Evolutionary conservation across 805 yeast species (phyloP).

Genomic region (Ogataea paraovalis): DNA sequence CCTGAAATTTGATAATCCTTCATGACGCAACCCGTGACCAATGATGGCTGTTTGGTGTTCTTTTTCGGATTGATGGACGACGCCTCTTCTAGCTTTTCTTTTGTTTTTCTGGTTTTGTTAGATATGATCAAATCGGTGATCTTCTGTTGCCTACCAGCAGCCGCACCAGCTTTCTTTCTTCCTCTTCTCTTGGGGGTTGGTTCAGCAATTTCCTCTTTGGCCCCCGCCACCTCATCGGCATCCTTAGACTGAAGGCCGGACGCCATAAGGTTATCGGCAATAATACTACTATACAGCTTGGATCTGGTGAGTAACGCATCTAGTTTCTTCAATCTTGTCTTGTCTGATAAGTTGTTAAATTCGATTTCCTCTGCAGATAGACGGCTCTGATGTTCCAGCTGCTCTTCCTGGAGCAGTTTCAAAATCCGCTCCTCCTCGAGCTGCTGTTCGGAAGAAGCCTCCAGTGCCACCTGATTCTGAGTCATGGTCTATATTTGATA

Average conservation of each 20-base stretch:
- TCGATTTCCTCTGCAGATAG: conserved; percentile 33
- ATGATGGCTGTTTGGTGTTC: conserved; percentile 44
- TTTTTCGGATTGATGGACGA: conserved; percentile 7
- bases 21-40: conserved; percentile 55
- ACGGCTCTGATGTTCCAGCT: conserved; percentile 6
- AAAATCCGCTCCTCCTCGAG: conserved; percentile 24
- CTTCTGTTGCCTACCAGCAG: conserved; percentile 8
- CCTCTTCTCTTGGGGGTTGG: conserved; percentile 6
- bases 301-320: conserved; percentile 80
- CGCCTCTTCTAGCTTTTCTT: conserved; percentile 16
- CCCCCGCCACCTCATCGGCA: neutral
- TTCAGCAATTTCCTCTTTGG: conserved; percentile 9
- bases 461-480: neutral
- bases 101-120: conserved; percentile 19
- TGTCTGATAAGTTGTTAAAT: conserved; percentile 45
- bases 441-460: conserved; percentile 12
- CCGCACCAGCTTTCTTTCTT: neutral
- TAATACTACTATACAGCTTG: conserved; percentile 80
- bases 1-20: conserved; percentile 89
- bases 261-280: conserved; percentile 70
- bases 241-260: conserved; percentile 30
- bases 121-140: conserved; percentile 12
- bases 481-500: neutral
- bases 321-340: conserved; percentile 59
- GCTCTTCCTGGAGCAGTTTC: conserved; percentile 18